Conservation (phyloP, 177 flowering plant genomes). For the Vitis hybrid region DNA sequence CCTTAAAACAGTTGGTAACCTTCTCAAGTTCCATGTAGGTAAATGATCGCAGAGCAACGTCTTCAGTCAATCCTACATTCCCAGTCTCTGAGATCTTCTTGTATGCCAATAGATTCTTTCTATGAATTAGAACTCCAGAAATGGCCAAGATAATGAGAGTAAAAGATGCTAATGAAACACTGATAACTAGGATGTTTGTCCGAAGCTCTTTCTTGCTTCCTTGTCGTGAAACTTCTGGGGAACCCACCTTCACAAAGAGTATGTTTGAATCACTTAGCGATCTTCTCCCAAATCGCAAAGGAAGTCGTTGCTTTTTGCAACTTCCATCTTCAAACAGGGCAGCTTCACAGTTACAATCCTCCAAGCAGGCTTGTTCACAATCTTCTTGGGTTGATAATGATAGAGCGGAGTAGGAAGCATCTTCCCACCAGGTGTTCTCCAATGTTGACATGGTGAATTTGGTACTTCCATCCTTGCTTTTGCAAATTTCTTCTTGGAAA, state of each 20-base stretch:
- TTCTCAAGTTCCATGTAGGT: constrained; percentile 18
- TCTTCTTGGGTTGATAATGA: not conserved
- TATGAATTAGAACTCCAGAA: constrained; percentile 5
- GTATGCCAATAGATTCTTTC: not conserved
- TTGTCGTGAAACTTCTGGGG: not conserved
- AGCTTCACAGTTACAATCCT: constrained; percentile 25
- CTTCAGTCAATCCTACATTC: not conserved
- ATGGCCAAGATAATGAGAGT: not conserved
- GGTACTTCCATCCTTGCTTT: not conserved
- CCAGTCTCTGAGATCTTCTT: not conserved
- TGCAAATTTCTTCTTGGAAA: constrained; percentile 10
- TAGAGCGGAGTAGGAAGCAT: constrained; percentile 1
- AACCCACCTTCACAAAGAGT: constrained; percentile 15
- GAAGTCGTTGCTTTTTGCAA: constrained; percentile 25
- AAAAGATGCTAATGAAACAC: not conserved
- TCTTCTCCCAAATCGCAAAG: constrained; percentile 22
- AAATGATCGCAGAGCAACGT: constrained; percentile 8
- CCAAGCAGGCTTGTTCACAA: constrained; percentile 12
- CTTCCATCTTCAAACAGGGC: not conserved
- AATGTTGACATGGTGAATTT: not conserved
- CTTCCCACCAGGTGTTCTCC: constrained; percentile 15
- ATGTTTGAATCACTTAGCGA: not conserved
- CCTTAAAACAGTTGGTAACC: constrained; percentile 18
- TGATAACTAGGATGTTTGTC: not conserved
- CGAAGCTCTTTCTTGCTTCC: constrained; percentile 4